A percentile compares a stretch with the other conserved stretches of the same genome.
Conservation (phyloP, 1,139 yeast species). For the Barnettozyma hawaiiensis region DNA sequence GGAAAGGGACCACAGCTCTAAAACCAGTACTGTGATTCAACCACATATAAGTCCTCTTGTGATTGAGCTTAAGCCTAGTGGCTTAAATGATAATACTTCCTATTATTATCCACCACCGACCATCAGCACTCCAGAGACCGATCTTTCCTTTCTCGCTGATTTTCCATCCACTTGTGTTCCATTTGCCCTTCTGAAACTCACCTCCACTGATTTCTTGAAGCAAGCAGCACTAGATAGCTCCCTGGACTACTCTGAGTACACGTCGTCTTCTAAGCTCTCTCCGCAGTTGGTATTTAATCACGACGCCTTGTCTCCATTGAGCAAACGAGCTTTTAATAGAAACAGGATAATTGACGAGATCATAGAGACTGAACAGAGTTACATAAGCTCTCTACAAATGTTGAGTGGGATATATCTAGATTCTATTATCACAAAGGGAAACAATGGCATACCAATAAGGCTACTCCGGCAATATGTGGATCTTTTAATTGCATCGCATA, state of each 20-base stretch:
- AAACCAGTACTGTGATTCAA: background rate
- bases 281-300: slow-evolving; percentile 10
- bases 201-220: slow-evolving; percentile 7
- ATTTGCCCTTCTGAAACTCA: slow-evolving; percentile 10
- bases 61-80: slow-evolving; percentile 3
- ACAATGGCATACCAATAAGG: slow-evolving; percentile 24
- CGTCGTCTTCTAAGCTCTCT: slow-evolving; percentile 20
- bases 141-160: slow-evolving; percentile 9
- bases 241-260: slow-evolving; percentile 10
- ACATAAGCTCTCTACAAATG: slow-evolving; percentile 38
- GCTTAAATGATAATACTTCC: background rate
- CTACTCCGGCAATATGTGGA: slow-evolving; percentile 21
- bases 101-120: background rate
- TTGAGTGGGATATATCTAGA: slow-evolving; percentile 29
- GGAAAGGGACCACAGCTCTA: no score
- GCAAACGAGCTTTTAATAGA: slow-evolving; percentile 28
- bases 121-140: background rate
- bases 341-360: slow-evolving; percentile 42
- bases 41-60: slow-evolving; percentile 9
- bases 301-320: slow-evolving; percentile 14
- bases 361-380: slow-evolving; percentile 41
- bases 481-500: slow-evolving; percentile 24
- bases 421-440: slow-evolving; percentile 21
- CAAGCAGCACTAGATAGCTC: background rate
- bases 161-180: slow-evolving; percentile 16